phyloP scores from a whole-genome alignment of 495 filamentous ascomycete genomes.

The Poronia punctata region DNA sequence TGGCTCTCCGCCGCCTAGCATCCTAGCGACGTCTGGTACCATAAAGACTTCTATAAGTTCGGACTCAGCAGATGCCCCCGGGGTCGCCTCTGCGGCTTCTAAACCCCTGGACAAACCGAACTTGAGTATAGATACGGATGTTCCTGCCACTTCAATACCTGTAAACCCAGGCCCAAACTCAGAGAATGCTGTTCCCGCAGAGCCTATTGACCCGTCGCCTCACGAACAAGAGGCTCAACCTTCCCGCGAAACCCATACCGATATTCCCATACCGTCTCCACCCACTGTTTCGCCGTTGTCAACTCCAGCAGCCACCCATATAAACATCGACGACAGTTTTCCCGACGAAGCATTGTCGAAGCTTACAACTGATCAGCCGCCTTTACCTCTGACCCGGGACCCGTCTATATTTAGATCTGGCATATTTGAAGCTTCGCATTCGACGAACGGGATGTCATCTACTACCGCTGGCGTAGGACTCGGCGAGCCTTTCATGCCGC shows the following conservation, averaged over 20 bases:
- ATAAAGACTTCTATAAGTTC: neutral
- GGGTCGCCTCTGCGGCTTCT: neutral
- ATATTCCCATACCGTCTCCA: constrained; percentile 23
- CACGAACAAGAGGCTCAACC: neutral
- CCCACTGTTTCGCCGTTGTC: constrained; percentile 27
- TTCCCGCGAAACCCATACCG: constrained; percentile 3
- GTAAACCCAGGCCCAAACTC: neutral
- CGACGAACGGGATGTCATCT: constrained; percentile 8
- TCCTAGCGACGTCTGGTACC: constrained; percentile 1
- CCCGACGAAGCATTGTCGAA: constrained; percentile 15
- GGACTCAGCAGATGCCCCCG: constrained; percentile 4
- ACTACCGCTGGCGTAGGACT: constrained; percentile 17
- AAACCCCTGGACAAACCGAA: neutral
- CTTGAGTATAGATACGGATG: constrained; percentile 9
- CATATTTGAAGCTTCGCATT: constrained; percentile 11
- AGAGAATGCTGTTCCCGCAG: neutral
- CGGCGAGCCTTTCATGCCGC: constrained; percentile 9
- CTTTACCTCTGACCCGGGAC: constrained; percentile 8
- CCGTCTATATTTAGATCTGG: constrained; percentile 12
- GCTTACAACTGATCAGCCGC: constrained; percentile 13
- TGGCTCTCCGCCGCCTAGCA: constrained; percentile 2
- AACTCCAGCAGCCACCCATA: constrained; percentile 24
- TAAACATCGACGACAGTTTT: constrained; percentile 22
- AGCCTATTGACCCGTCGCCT: neutral
- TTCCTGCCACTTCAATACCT: constrained; percentile 9